Base-by-base conservation (phyloP, 805 yeast species). In the Kluyveromyces siamensis region DNA sequence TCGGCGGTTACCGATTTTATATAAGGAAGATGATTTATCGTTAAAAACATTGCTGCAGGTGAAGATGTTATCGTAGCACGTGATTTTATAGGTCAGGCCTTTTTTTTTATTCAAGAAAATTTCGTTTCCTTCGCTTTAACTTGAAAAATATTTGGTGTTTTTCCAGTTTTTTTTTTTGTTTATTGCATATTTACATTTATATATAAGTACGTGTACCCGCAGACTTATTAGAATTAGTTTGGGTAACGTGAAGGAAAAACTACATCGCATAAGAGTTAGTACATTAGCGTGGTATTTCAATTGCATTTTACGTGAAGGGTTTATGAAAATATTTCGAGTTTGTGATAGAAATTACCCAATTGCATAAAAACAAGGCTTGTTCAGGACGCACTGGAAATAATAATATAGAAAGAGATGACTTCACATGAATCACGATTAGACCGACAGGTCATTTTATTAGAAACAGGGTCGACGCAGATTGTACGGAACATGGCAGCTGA, bases 401-500 rank as follows among this genome's bases (percentile, higher is more conserved):
- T 21, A 18, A 17, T 19, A n/a, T 46, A 16, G 13, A 37, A 17
- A 11, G 37, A 2, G 8, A 63, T 66, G 70, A 62, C 67, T 2
- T 66, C 69, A 19, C 64, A 62, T 47, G 66, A 69, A 56, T 72
- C 75, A 40, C 63, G 76, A 44, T 57, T 72, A 49, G 76, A 72
- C 53, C 66, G 76, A 36, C 69, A 72, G 55, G 76, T 72, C 39
- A 64, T 72, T 9, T 61, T 72, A 35, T 71, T 93, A 55, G 99
- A 95, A 68, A 87, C 97, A 1, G 99, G 99, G 10, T 87, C 96
- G 11, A 88, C 97, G 6, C 87, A 87, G 38, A 85, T 88, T 63
- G 93, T 93, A 41, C 77, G 98, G 55, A 88, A 87, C 61, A 87
- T 96, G 9, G 99, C 99, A 1, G 98, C 98, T 2, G 96, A 91